phyloP scores from a whole-genome alignment of 208 protist species.

The Balamuthia mandrillaris region DNA sequence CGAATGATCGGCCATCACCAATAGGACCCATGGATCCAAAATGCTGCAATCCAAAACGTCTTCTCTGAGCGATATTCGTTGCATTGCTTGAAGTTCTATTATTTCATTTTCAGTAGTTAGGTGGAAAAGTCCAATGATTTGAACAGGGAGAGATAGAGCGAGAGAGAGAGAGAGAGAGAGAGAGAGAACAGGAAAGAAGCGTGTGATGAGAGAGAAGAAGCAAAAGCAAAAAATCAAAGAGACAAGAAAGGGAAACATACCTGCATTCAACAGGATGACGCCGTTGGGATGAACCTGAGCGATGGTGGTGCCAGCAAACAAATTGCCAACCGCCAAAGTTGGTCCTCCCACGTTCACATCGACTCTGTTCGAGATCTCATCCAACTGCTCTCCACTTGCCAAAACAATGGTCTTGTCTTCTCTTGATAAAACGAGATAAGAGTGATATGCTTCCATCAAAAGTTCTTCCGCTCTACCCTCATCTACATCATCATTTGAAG shows the following conservation, averaged over 20 bases:
- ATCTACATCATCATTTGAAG: neutral
- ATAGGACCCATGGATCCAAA: slow-evolving; percentile 5
- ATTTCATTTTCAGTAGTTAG: too few species aligned
- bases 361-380: slow-evolving; percentile 15
- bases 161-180: too few species aligned
- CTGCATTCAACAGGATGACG: slow-evolving; percentile 15
- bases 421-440: neutral
- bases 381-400: neutral
- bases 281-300: slow-evolving; percentile 20
- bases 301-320: slow-evolving; percentile 2
- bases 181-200: too few species aligned
- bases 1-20: slow-evolving; percentile 10
- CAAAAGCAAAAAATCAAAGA: too few species aligned
- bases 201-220: too few species aligned
- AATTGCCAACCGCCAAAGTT: slow-evolving; percentile 1
- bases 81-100: neutral
- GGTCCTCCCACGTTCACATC: slow-evolving; percentile 28
- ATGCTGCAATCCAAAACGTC: neutral
- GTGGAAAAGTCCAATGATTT: too few species aligned
- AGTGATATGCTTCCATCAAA: neutral
- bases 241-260: too few species aligned
- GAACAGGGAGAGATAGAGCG: too few species aligned
- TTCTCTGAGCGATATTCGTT: neutral
- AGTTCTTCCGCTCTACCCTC: neutral
- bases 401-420: slow-evolving; percentile 20